Conservation (phyloP, 768 basidiomycete genomes). For the Boletus rufocinnamomeus region DNA sequence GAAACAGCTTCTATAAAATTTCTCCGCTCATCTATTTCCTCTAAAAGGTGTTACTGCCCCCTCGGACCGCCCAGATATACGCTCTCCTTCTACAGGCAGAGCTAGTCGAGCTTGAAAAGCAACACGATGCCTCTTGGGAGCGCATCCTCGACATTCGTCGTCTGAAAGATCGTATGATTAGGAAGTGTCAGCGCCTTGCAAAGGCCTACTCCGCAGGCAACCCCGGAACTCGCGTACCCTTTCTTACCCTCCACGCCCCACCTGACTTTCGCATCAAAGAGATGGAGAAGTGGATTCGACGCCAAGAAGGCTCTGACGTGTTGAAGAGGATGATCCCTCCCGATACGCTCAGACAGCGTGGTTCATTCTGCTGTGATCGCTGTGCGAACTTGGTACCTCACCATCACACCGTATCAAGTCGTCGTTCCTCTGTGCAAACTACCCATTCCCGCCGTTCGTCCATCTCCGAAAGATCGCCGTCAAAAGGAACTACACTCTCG, state of each 20-base stretch:
- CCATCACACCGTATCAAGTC: slow-evolving; percentile 29
- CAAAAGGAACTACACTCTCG: slow-evolving; percentile 12
- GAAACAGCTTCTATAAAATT: slow-evolving; percentile 5
- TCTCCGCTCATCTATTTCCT: slow-evolving; percentile 7
- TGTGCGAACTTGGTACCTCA: slow-evolving; percentile 38
- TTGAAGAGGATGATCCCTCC: slow-evolving; percentile 23
- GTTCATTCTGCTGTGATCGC: slow-evolving; percentile 37
- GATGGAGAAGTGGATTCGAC: slow-evolving; percentile 76
- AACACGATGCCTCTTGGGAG: slow-evolving; percentile 60
- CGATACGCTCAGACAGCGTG: slow-evolving; percentile 28
- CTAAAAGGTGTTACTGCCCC: slow-evolving; percentile 66
- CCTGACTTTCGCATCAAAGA: slow-evolving; percentile 74
- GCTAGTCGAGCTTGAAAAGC: slow-evolving; percentile 58
- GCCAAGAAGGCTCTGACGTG: slow-evolving; percentile 40
- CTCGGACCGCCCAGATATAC: slow-evolving; percentile 65
- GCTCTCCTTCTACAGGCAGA: slow-evolving; percentile 66
- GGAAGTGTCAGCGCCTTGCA: slow-evolving; percentile 70
- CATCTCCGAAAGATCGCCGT: slow-evolving; percentile 20
- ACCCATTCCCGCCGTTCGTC: slow-evolving; percentile 30
- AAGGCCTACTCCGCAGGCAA: slow-evolving; percentile 44
- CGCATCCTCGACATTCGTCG: slow-evolving; percentile 73
- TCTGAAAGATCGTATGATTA: slow-evolving; percentile 80
- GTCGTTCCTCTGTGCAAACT: slow-evolving; percentile 31
- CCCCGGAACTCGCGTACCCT: slow-evolving; percentile 45
- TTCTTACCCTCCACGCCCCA: slow-evolving; percentile 69